phyloP scores from a whole-genome alignment of 2,329 filamentous ascomycete genomes.

The Didymella arachidicola region DNA sequence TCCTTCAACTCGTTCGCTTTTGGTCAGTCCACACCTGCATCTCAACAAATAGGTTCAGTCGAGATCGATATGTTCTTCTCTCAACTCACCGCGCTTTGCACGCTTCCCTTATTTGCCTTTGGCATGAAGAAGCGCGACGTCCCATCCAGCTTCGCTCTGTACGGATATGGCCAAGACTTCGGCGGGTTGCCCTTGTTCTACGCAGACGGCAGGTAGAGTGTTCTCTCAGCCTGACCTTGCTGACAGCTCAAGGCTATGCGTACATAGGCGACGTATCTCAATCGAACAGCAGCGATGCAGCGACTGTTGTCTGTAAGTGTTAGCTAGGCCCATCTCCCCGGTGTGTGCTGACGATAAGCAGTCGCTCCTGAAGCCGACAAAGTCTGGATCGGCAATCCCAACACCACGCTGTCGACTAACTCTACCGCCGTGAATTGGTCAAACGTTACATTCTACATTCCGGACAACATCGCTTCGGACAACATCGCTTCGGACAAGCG shows the following conservation, averaged over 20 bases:
- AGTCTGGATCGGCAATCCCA: constrained; percentile 27
- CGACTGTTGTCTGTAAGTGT: constrained; percentile 26
- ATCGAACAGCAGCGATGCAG: constrained; percentile 30
- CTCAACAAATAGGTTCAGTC: background rate
- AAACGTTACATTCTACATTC: constrained; percentile 30
- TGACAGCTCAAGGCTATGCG: constrained; percentile 27
- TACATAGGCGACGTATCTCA: constrained; percentile 27
- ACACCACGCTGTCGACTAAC: constrained; percentile 21
- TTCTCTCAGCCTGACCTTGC: background rate
- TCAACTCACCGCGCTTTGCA: constrained; percentile 18
- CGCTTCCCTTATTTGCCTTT: constrained; percentile 26
- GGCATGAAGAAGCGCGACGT: constrained; percentile 23
- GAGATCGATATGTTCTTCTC: constrained; percentile 11
- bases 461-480: constrained; percentile 14
- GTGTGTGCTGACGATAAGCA: constrained; percentile 1
- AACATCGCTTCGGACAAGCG: constrained; percentile 18
- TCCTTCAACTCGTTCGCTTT: background rate
- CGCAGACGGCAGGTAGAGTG: constrained; percentile 23
- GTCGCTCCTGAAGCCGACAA: constrained; percentile 20
- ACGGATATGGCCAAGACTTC: constrained; percentile 25
- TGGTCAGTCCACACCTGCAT: background rate
- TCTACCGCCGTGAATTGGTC: constrained; percentile 23
- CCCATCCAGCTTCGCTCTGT: constrained; percentile 24
- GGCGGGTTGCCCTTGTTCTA: constrained; percentile 33
- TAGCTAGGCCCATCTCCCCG: background rate